These are phyloP conservation scores for Triangularia verruculosa DNA, from an alignment of 2,329 filamentous ascomycete genomes.

Conservation along the genomic window DNA sequence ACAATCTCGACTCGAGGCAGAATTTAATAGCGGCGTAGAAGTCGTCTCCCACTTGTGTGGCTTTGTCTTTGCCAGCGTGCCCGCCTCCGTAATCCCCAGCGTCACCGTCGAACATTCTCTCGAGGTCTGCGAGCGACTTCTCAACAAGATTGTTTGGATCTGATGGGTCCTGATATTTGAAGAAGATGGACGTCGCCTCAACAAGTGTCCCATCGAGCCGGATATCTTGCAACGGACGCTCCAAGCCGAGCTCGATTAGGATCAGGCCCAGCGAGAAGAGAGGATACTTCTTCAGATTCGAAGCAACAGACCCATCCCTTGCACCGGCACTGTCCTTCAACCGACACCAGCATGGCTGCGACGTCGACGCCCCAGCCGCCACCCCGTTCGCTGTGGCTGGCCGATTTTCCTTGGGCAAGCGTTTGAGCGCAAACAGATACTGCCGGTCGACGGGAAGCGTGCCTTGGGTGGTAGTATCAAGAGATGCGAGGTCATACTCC, in stretches of 20 bases:
- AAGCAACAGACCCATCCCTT: background rate
- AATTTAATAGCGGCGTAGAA: background rate
- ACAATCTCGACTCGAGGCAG: background rate
- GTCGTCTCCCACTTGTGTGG: background rate
- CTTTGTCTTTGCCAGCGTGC: background rate
- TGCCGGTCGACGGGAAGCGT: background rate
- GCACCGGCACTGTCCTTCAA: background rate
- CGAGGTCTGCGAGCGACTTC: background rate
- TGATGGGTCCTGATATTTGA: background rate
- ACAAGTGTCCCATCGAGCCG: background rate
- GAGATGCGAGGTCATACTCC: background rate
- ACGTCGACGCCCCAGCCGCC: background rate
- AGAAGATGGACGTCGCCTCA: background rate
- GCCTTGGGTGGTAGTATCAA: background rate
- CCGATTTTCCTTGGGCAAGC: background rate
- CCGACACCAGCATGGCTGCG: background rate
- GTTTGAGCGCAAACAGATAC: background rate
- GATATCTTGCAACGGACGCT: background rate
- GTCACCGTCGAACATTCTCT: background rate
- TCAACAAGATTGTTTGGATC: background rate
- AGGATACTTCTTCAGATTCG: background rate
- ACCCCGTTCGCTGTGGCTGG: background rate
- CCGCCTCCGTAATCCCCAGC: background rate
- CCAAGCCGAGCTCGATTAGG: background rate
- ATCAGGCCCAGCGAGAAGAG: background rate